Evolutionary conservation across 768 basidiomycete species (phyloP).

Genomic region (Sarcodon sp.): DNA sequence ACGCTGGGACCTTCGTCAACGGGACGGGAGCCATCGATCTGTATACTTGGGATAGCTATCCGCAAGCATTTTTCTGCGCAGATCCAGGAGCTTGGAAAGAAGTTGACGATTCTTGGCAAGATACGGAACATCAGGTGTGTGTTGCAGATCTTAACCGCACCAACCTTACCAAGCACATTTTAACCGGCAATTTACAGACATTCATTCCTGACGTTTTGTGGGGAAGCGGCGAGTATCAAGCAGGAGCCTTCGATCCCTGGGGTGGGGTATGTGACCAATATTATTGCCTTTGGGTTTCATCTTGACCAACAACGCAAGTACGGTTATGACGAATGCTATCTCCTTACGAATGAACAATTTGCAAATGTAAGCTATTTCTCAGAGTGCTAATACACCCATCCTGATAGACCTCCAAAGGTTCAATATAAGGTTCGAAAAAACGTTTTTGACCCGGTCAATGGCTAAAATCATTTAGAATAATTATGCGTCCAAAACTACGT

Average conservation of each 20-base stretch:
- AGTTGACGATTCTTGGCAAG: constrained; percentile 3
- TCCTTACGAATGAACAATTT: constrained; percentile 11
- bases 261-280: constrained; percentile 7
- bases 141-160: not conserved
- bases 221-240: constrained; percentile 11
- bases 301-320: constrained; percentile 4
- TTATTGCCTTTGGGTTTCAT: not conserved
- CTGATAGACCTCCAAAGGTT: not conserved
- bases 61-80: constrained; percentile 11
- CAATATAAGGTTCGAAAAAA: constrained; percentile 2
- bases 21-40: constrained; percentile 12
- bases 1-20: constrained; percentile 6
- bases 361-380: constrained; percentile 11
- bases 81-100: constrained; percentile 8
- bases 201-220: constrained; percentile 9
- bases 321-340: constrained; percentile 13
- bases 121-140: constrained; percentile 7
- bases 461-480: constrained; percentile 9
- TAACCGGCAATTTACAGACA: constrained; percentile 1
- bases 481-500: constrained; percentile 9
- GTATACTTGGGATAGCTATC: constrained; percentile 12
- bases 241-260: constrained; percentile 13
- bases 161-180: not conserved
- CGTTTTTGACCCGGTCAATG: not conserved
- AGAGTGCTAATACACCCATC: not conserved